A percentile compares a stretch with the other conserved stretches of the same genome.
phyloP scores from a whole-genome alignment of 2,329 filamentous ascomycete species.

The Bipolaris bicolor region DNA sequence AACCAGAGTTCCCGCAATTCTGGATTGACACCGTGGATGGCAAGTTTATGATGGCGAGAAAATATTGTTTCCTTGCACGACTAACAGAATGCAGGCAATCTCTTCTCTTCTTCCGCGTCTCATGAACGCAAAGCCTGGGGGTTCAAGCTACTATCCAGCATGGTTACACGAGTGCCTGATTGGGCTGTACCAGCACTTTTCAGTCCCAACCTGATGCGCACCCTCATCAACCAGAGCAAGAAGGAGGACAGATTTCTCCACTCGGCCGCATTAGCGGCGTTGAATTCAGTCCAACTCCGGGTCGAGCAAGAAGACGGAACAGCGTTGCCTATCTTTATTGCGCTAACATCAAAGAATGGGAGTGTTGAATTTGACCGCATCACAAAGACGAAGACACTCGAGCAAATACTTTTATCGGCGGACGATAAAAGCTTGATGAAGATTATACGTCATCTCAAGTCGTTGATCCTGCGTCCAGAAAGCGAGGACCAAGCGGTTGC shows the following conservation, averaged over 20 bases:
- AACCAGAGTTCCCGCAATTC: conserved; percentile 70
- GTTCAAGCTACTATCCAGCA: conserved; percentile 82
- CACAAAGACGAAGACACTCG: conserved; percentile 84
- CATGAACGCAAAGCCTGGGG: conserved; percentile 91
- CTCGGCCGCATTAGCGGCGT: conserved; percentile 74
- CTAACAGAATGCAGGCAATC: conserved; percentile 64
- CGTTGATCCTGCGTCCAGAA: conserved; percentile 55
- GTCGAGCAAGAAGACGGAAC: conserved; percentile 64
- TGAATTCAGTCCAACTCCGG: conserved; percentile 72
- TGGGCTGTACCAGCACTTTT: conserved; percentile 68
- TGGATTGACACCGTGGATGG: conserved; percentile 88
- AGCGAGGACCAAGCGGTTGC: conserved; percentile 54
- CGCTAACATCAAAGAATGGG: conserved; percentile 73
- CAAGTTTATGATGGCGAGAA: conserved; percentile 54
- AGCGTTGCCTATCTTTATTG: conserved; percentile 66
- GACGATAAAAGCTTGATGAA: conserved; percentile 55
- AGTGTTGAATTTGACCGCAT: conserved; percentile 82
- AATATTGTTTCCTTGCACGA: conserved; percentile 9
- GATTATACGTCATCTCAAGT: conserved; percentile 61
- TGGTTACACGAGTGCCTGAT: conserved; percentile 63
- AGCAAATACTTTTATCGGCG: conserved; percentile 70
- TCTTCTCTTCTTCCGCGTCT: conserved; percentile 82
- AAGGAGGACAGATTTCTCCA: conserved; percentile 54
- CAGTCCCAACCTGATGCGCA: conserved; percentile 78
- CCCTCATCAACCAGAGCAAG: conserved; percentile 45